Conservation (phyloP, 1,139 yeast genomes). For the Eremothecium gossypii region DNA sequence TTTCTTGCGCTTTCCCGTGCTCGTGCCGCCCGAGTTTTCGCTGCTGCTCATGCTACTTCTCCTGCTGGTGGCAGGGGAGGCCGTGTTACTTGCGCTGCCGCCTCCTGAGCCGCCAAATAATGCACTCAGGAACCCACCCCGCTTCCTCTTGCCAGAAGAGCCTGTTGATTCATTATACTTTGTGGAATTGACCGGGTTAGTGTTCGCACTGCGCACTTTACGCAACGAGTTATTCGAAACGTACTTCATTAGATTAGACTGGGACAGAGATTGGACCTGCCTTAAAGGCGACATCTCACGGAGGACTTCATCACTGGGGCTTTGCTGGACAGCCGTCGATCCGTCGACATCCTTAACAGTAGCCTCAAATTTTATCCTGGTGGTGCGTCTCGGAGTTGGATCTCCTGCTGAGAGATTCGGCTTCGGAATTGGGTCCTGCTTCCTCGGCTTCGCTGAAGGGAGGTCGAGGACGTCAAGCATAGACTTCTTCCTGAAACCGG, state of each 20-base stretch:
- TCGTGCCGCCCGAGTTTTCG: constrained; percentile 8
- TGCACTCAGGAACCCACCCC: constrained; percentile 14
- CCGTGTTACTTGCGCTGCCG: constrained; percentile 8
- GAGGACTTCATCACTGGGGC: constrained; percentile 1
- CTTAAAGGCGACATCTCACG: constrained; percentile 5
- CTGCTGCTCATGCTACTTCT: constrained; percentile 15
- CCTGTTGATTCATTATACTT: constrained; percentile 4
- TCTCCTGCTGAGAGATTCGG: background rate
- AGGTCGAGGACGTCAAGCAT: constrained; percentile 16
- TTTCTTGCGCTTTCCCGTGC: constrained; percentile 4
- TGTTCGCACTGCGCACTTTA: constrained; percentile 9
- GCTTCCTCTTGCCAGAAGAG: constrained; percentile 6
- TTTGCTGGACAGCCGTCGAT: constrained; percentile 3
- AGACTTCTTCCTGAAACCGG: constrained; percentile 11
- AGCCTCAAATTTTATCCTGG: constrained; percentile 18
- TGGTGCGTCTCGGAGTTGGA: constrained; percentile 6
- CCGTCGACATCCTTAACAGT: constrained; percentile 15
- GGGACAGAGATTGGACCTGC: constrained; percentile 6
- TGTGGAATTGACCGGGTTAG: constrained; percentile 6
- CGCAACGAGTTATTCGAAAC: constrained; percentile 5
- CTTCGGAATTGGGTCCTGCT: background rate
- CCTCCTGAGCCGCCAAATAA: constrained; percentile 8
- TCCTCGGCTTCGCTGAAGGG: constrained; percentile 3
- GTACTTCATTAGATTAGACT: background rate
- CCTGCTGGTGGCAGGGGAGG: constrained; percentile 6